These are phyloP conservation scores for Penicillium soppii DNA, from an alignment of 495 filamentous ascomycete genomes.

Conservation along the genomic window DNA sequence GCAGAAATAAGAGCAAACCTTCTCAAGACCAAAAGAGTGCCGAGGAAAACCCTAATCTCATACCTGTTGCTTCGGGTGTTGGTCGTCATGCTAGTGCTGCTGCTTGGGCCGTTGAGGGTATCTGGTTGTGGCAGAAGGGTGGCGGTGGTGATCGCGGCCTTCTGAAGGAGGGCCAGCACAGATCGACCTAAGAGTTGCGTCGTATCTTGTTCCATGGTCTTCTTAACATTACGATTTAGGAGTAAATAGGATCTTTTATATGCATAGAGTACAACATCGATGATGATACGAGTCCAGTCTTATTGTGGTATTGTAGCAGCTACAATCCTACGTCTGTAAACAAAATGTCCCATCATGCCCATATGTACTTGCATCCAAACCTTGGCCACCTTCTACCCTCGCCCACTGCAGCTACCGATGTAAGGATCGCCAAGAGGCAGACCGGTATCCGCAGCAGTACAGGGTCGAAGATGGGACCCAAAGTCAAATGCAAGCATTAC, in stretches of 20 bases:
- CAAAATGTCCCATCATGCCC: constrained; percentile 26
- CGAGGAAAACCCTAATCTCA: neutral
- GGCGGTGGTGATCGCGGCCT: constrained; percentile 56
- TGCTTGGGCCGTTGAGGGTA: constrained; percentile 82
- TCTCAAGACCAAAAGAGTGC: constrained; percentile 18
- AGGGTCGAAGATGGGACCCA: constrained; percentile 10
- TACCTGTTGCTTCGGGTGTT: constrained; percentile 28
- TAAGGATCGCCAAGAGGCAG: constrained; percentile 21
- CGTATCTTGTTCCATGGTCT: neutral
- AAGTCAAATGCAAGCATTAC: constrained; percentile 11
- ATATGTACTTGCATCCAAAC: constrained; percentile 9
- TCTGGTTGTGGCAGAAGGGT: constrained; percentile 88
- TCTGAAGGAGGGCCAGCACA: constrained; percentile 35
- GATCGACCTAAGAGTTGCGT: constrained; percentile 21
- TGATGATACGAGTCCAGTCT: neutral
- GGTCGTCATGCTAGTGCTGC: constrained; percentile 62
- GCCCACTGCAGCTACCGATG: constrained; percentile 20
- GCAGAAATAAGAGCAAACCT: constrained; percentile 1
- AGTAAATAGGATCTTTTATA: neutral
- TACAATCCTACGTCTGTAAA: neutral
- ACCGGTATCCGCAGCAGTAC: constrained; percentile 17
- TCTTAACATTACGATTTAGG: neutral
- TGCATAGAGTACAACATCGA: neutral
- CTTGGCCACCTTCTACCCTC: constrained; percentile 7
- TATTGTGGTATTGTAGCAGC: neutral